Conservation (phyloP, 2,329 filamentous ascomycete species). For the Xylariaceae sp. region DNA sequence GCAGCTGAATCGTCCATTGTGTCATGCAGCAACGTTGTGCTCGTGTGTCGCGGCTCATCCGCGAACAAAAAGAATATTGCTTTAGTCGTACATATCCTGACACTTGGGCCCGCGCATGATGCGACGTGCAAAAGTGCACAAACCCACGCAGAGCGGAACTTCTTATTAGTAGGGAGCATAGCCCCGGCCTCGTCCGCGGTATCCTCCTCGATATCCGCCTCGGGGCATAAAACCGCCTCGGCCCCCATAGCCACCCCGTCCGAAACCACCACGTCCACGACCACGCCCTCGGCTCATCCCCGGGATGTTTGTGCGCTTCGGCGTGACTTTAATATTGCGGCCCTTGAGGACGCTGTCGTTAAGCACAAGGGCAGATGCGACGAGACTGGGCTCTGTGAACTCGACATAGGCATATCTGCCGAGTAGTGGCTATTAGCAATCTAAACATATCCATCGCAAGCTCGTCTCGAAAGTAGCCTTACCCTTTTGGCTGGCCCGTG, state of each 20-base stretch:
- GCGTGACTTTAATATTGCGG: slow-evolving; percentile 88
- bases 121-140: not conserved
- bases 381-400: slow-evolving; percentile 89
- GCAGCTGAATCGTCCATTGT: not conserved
- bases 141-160: slow-evolving; percentile 5
- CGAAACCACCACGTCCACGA: slow-evolving; percentile 46
- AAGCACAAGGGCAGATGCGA: slow-evolving; percentile 87
- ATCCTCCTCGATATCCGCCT: slow-evolving; percentile 58
- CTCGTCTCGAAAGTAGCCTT: slow-evolving; percentile 32
- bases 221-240: slow-evolving; percentile 44
- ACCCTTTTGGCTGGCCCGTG: slow-evolving; percentile 99
- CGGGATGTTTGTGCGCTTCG: slow-evolving; percentile 94
- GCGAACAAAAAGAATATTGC: not conserved
- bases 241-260: slow-evolving; percentile 49
- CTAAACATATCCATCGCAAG: not conserved
- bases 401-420: slow-evolving; percentile 96
- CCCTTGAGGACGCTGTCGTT: slow-evolving; percentile 97
- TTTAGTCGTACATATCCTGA: not conserved
- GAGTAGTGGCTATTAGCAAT: not conserved
- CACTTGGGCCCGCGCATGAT: not conserved
- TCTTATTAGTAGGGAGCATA: slow-evolving; percentile 57
- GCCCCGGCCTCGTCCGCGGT: slow-evolving; percentile 53
- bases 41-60: not conserved
- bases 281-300: slow-evolving; percentile 82
- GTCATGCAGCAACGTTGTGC: not conserved